These are phyloP conservation scores for Warburgia ugandensis DNA, from an alignment of 164 flowering plant species.

Conservation along the genomic window DNA sequence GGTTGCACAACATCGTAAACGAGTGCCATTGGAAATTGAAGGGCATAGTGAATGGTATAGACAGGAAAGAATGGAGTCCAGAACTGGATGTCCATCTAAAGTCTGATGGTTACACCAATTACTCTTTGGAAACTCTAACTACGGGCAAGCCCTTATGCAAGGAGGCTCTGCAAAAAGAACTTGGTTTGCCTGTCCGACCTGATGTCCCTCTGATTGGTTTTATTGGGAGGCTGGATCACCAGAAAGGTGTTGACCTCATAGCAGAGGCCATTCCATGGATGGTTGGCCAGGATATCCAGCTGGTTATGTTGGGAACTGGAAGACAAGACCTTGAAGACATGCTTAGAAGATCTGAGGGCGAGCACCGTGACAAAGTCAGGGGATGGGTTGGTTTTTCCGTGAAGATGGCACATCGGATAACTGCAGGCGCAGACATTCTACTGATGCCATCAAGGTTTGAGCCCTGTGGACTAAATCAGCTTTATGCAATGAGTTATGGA, in stretches of 20 bases:
- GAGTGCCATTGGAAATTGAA: conserved; percentile 82
- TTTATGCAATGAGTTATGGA: conserved; percentile 92
- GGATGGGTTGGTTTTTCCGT: conserved; percentile 98
- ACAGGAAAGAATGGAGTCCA: conserved; percentile 79
- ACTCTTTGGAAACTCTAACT: conserved; percentile 67
- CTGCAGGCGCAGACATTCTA: conserved; percentile 86
- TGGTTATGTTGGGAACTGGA: conserved; percentile 89
- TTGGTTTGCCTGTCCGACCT: conserved; percentile 62
- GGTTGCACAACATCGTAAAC: conserved; percentile 68
- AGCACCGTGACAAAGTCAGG: conserved; percentile 51
- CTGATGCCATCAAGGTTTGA: conserved; percentile 97
- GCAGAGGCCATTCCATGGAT: conserved; percentile 93
- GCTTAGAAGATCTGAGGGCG: conserved; percentile 64
- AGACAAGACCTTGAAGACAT: conserved; percentile 66
- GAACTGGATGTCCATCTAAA: conserved; percentile 53
- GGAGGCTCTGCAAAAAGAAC: conserved; percentile 82
- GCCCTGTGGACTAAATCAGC: conserved; percentile 95
- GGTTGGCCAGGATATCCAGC: conserved; percentile 72
- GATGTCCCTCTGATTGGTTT: conserved; percentile 84
- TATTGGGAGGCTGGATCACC: conserved; percentile 84
- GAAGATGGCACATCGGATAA: conserved; percentile 75
- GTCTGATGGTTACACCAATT: conserved; percentile 79
- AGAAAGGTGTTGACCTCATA: conserved; percentile 92
- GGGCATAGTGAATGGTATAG: conserved; percentile 95
- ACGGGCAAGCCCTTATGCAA: conserved; percentile 82